Evolutionary conservation across 2,329 filamentous ascomycete species (phyloP).

Genomic region (Trichoderma sp.): DNA sequence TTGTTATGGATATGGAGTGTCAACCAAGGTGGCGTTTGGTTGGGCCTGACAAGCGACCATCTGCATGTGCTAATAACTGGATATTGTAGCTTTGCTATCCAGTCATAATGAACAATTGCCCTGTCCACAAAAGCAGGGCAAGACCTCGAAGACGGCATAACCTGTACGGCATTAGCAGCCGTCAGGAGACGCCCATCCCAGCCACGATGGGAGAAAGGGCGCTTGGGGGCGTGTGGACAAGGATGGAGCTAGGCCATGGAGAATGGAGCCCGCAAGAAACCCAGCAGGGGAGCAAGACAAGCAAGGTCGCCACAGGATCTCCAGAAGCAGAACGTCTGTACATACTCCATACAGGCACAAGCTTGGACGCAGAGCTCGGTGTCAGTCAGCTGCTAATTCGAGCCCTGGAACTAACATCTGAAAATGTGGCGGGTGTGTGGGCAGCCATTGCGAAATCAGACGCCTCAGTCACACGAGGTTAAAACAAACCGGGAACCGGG

Average conservation of each 20-base stretch:
- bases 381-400: slow-evolving; percentile 4
- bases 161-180: not conserved
- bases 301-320: not conserved
- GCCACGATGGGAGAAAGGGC: slow-evolving; percentile 6
- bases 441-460: not conserved
- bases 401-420: slow-evolving; percentile 13
- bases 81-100: not conserved
- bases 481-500: slow-evolving; percentile 14
- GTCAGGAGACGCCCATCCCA: slow-evolving; percentile 6
- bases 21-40: slow-evolving; percentile 13
- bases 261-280: slow-evolving; percentile 5
- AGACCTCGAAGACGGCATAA: not conserved
- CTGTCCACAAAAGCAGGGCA: not conserved
- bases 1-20: slow-evolving; percentile 5
- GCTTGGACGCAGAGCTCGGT: not conserved
- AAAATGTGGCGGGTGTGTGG: slow-evolving; percentile 11
- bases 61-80: not conserved
- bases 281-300: slow-evolving; percentile 2
- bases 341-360: not conserved
- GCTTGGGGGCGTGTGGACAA: slow-evolving; percentile 15
- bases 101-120: not conserved
- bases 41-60: slow-evolving; percentile 6
- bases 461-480: slow-evolving; percentile 15
- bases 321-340: not conserved
- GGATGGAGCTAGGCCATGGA: slow-evolving; percentile 16